Evolutionary conservation across 371 early-diverging fungal species (phyloP).

Genomic region (Circinella umbellata): DNA sequence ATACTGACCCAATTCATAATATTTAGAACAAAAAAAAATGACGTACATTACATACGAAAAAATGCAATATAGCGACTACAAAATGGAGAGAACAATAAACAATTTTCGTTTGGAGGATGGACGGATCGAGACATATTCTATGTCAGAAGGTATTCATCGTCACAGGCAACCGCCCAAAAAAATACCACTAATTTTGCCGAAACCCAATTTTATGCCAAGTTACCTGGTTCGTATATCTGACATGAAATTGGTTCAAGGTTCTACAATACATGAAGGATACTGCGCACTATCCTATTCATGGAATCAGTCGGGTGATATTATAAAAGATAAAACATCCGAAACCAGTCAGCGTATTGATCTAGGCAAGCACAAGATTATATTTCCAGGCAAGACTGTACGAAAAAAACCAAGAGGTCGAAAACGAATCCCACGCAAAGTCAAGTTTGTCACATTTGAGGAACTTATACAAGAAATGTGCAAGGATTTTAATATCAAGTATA

Average conservation of each 20-base stretch:
- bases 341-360: background rate
- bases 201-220: background rate
- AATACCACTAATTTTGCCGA: background rate
- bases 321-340: background rate
- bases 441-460: background rate
- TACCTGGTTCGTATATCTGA: background rate
- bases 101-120: background rate
- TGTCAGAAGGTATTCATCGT: background rate
- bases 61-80: background rate
- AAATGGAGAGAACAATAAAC: background rate
- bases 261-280: background rate
- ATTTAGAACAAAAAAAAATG: background rate
- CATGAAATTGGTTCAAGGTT: background rate
- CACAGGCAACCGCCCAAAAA: background rate
- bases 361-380: conserved; percentile 1
- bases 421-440: background rate
- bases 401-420: background rate
- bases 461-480: background rate
- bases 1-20: no score
- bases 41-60: background rate
- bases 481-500: background rate
- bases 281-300: background rate
- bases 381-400: background rate
- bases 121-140: no score
- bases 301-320: background rate